Evolutionary conservation across 2,329 filamentous ascomycete species (phyloP).

Genomic region (Ophiostoma novo-ulmi): DNA sequence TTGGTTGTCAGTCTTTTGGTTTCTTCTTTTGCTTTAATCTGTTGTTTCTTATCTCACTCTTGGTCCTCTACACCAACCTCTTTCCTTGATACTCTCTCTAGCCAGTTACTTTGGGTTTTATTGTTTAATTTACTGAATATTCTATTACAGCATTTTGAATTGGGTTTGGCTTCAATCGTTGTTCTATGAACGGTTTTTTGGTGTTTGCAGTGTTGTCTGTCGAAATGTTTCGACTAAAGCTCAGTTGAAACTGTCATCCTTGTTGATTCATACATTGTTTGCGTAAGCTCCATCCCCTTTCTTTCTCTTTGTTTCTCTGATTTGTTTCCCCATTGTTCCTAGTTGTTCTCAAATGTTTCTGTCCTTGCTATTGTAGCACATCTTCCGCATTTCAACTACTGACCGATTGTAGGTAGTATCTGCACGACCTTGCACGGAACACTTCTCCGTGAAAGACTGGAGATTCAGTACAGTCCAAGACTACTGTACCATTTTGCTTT

Average conservation of each 20-base stretch:
- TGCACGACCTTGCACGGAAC: not conserved
- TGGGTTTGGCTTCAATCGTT: not conserved
- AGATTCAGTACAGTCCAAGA: too few species aligned
- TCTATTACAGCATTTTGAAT: not conserved
- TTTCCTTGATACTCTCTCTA: constrained; percentile 24
- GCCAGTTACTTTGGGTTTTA: constrained; percentile 6
- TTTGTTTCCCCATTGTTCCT: not conserved
- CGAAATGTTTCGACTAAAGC: not conserved
- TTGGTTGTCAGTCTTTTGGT: not conserved
- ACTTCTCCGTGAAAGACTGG: not conserved
- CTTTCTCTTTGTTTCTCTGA: not conserved
- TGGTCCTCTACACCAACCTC: constrained; percentile 17
- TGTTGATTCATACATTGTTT: not conserved
- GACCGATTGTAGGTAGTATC: not conserved
- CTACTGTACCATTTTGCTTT: not conserved
- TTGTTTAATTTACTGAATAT: constrained; percentile 8
- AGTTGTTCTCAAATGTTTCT: not conserved
- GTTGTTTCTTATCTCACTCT: constrained; percentile 17
- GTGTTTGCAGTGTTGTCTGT: not conserved
- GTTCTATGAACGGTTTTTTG: not conserved
- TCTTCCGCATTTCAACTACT: not conserved
- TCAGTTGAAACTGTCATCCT: not conserved
- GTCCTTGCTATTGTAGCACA: not conserved
- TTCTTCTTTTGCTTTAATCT: constrained; percentile 9
- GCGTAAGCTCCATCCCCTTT: not conserved